These are phyloP conservation scores for Physcomitrium patens DNA, from an alignment of 225 moss, liverwort and hornwort species.

Conservation along the genomic window DNA sequence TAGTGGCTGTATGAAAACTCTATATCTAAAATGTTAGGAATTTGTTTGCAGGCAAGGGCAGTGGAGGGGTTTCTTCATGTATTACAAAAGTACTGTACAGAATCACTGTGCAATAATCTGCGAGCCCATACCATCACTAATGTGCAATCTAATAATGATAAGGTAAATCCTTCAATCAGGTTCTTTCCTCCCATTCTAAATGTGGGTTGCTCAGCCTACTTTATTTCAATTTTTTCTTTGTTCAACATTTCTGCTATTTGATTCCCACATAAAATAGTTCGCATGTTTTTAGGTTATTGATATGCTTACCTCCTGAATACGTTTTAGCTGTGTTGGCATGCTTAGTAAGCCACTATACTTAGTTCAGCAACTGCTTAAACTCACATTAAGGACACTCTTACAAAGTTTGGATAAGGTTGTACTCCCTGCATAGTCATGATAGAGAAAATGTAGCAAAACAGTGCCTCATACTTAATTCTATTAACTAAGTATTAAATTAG, in stretches of 20 bases:
- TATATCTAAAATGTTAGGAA: constrained; percentile 7
- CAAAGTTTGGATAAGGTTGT: too few relatives aligned
- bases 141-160: constrained; percentile 98
- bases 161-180: constrained; percentile 47
- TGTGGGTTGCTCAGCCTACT: not conserved
- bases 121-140: constrained; percentile 96
- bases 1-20: too few relatives aligned
- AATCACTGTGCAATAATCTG: constrained; percentile 85
- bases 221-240: not conserved
- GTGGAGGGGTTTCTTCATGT: constrained; percentile 76
- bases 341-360: not conserved
- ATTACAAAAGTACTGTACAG: constrained; percentile 70
- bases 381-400: too few relatives aligned
- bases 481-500: too few relatives aligned
- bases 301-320: not conserved
- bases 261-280: not conserved
- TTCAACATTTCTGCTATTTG: not conserved
- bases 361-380: too few relatives aligned
- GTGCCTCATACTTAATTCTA: too few relatives aligned
- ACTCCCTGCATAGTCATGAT: too few relatives aligned
- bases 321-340: constrained; percentile 7
- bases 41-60: constrained; percentile 70
- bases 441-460: too few relatives aligned
- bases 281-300: not conserved
- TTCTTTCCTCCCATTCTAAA: not conserved